Conservation (phyloP, 805 yeast species). For the Ogataea pilisensis region DNA sequence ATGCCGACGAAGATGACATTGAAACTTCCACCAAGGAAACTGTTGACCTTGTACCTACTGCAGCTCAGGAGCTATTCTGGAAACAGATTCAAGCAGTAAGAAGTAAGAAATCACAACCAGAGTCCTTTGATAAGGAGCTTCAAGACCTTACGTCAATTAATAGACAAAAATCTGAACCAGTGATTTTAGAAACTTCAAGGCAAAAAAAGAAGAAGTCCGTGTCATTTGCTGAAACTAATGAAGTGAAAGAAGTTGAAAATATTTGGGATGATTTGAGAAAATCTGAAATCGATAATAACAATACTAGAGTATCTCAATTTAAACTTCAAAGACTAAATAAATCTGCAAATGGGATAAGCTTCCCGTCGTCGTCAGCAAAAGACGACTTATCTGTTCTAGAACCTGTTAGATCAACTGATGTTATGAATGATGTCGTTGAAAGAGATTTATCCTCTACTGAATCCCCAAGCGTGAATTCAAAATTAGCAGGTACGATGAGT, state of each 20-base stretch:
- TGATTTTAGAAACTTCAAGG: neutral
- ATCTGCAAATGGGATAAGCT: constrained; percentile 7
- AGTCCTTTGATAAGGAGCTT: no score
- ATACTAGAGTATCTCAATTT: constrained; percentile 13
- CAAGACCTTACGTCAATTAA: neutral
- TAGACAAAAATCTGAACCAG: neutral
- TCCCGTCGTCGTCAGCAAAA: constrained; percentile 4
- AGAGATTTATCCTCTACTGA: constrained; percentile 1
- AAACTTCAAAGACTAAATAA: constrained; percentile 20
- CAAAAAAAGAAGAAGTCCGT: constrained; percentile 41
- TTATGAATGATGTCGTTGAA: constrained; percentile 18
- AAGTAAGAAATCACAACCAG: constrained; percentile 22
- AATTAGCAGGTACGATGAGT: neutral
- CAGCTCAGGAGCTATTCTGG: constrained; percentile 38
- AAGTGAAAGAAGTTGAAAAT: constrained; percentile 58
- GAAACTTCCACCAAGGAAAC: no score
- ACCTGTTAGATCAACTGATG: constrained; percentile 7
- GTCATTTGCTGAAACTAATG: constrained; percentile 46
- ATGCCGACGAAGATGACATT: constrained; percentile 5
- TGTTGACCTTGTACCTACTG: constrained; percentile 18
- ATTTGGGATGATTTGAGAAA: constrained; percentile 43
- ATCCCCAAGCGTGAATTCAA: neutral
- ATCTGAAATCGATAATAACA: constrained; percentile 22
- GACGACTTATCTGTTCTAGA: constrained; percentile 9
- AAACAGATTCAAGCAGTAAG: constrained; percentile 33